A percentile compares a stretch with the other conserved stretches of the same genome.
Conservation (phyloP, 2,329 filamentous ascomycete species). For the Cercospora sp. region DNA sequence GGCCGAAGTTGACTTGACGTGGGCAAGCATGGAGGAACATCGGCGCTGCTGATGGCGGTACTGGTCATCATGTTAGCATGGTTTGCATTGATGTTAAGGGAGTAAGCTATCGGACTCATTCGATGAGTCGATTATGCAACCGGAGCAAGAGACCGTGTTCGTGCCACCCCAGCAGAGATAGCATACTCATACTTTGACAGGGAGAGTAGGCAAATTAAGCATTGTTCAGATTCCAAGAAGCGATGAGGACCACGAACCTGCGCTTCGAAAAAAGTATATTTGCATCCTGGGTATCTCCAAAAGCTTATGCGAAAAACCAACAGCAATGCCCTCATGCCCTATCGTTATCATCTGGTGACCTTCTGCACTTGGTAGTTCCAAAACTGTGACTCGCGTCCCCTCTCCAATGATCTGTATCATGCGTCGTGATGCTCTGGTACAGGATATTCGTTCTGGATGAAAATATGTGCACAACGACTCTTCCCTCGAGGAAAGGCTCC, state of each 20-base stretch:
- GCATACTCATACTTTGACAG: too few species aligned
- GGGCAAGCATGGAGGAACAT: too few species aligned
- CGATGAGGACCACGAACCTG: too few species aligned
- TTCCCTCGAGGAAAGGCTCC: neutral
- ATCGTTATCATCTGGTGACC: neutral
- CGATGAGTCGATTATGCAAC: too few species aligned
- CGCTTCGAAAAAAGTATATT: neutral
- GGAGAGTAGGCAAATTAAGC: too few species aligned
- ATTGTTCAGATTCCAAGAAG: too few species aligned
- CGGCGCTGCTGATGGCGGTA: too few species aligned
- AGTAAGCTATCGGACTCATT: too few species aligned
- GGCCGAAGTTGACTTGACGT: slow-evolving; percentile 11
- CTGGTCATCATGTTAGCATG: neutral
- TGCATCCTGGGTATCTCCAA: neutral
- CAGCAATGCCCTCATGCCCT: neutral
- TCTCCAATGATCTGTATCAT: neutral
- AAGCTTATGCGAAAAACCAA: neutral
- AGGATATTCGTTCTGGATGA: neutral
- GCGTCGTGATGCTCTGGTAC: neutral
- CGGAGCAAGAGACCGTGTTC: too few species aligned
- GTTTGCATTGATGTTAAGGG: too few species aligned
- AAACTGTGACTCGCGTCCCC: neutral
- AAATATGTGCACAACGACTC: neutral
- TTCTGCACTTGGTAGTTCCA: neutral
- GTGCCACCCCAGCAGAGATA: too few species aligned